Base-by-base conservation (phyloP, 2,329 filamentous ascomycete species). In the Karstenula rhodostoma region DNA sequence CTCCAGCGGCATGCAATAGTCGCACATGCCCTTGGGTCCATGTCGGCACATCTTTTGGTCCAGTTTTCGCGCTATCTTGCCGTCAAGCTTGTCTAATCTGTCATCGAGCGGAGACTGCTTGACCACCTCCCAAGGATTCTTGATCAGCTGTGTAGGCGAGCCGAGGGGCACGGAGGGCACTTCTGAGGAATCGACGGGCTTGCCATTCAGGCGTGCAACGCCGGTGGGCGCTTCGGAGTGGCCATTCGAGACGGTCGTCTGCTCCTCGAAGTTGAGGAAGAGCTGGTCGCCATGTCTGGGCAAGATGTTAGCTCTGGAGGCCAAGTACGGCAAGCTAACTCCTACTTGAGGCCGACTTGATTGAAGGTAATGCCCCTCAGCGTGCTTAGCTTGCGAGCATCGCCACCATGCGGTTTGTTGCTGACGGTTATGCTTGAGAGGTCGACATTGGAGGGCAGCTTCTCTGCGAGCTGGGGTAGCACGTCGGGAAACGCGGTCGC, bases 1-100 rank as follows among this genome's bases (percentile, higher is more conserved):
- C 73, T 99, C 95, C 53, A 98, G 81, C 0, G 96, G 96, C 87
- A 96, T 96, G 81, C 95, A 99, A 80, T 97, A 96, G 80, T 99
- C 95, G 79, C 95, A 99, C 95, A 99, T 99, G 77, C 95, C 95
- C 80, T 97, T 98, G 54, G 91, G 89, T 1, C 94, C 94, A 77
- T 99, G 95, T 63, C 92, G 90, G 81, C 95, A 99, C 93, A 99
- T 95, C 75, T 91, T 92, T 60, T 81, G 77, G 76, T 96, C 92
- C 60, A 85, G 85, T 63, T 86, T 86, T 63, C 94, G 85, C 22
- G 87, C 82, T 54, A 97, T 97, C 81, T 97, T 99, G 67, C 95
- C 95, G 83, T 95, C 90, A 67, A 89, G 86, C 79, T 88, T 92
- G 78, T 99, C 95, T 73, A 99, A 82, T 58, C 86, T 83, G 74